Evolutionary conservation across 305 asterid species (phyloP).

Genomic region (Plantago rigida): DNA sequence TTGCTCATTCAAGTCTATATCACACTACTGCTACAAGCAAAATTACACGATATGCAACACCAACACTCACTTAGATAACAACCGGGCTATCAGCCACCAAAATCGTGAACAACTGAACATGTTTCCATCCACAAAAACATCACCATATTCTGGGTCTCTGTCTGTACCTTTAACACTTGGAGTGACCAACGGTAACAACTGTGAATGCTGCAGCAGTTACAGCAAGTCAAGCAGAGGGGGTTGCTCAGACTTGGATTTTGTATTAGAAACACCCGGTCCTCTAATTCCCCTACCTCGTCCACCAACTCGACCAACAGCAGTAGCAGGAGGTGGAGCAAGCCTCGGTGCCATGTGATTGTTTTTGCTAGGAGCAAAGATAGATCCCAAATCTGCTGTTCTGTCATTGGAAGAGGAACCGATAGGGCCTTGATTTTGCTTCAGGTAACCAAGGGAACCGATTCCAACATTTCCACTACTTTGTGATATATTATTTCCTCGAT

Average conservation of each 20-base stretch:
- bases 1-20: slow-evolving; percentile 21
- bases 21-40: slow-evolving; percentile 35
- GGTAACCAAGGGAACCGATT: slow-evolving; percentile 43
- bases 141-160: neutral
- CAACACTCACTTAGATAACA: slow-evolving; percentile 23
- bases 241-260: slow-evolving; percentile 46
- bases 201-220: slow-evolving; percentile 26
- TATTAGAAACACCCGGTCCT: slow-evolving; percentile 35
- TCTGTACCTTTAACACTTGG: slow-evolving; percentile 26
- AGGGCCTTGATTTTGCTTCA: slow-evolving; percentile 48
- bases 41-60: slow-evolving; percentile 30
- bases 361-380: slow-evolving; percentile 68
- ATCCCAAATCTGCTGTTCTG: slow-evolving; percentile 55
- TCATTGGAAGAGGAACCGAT: slow-evolving; percentile 30
- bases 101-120: slow-evolving; percentile 8
- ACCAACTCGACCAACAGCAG: slow-evolving; percentile 73
- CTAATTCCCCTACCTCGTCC: slow-evolving; percentile 82
- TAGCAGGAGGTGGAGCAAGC: slow-evolving; percentile 90
- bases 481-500: slow-evolving; percentile 41
- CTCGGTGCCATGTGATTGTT: slow-evolving; percentile 60
- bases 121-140: slow-evolving; percentile 19
- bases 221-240: slow-evolving; percentile 80
- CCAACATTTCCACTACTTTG: slow-evolving; percentile 31
- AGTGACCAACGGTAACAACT: slow-evolving; percentile 15
- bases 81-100: slow-evolving; percentile 24